These are phyloP conservation scores for Cucurbita ficifolia DNA, from an alignment of 306 rosid genomes.

Conservation along the genomic window DNA sequence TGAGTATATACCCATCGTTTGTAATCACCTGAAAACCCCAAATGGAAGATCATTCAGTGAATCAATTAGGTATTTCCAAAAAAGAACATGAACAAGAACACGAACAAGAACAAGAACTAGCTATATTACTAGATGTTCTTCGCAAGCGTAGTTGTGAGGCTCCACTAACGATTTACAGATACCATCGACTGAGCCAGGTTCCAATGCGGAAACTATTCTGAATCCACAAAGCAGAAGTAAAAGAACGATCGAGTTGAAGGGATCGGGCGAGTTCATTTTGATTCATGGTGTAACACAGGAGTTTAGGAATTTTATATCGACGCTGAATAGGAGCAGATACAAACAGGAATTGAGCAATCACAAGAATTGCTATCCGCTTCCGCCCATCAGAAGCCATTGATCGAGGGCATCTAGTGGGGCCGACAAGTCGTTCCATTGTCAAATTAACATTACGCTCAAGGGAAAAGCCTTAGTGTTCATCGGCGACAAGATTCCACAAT, in stretches of 20 bases:
- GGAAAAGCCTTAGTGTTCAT: not conserved
- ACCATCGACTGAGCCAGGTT: constrained; percentile 16
- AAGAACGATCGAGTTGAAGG: constrained; percentile 10
- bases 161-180: constrained; percentile 42
- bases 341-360: constrained; percentile 12
- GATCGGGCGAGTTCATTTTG: constrained; percentile 15
- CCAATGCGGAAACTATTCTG: constrained; percentile 4
- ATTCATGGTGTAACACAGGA: not conserved
- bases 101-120: not conserved
- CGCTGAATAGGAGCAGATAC: constrained; percentile 5
- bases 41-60: not conserved
- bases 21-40: constrained; percentile 44
- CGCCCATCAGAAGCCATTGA: constrained; percentile 1
- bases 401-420: constrained; percentile 18
- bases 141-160: constrained; percentile 45
- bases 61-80: not conserved
- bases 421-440: not conserved
- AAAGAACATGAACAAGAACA: not conserved
- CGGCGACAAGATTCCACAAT: not conserved
- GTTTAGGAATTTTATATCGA: constrained; percentile 8
- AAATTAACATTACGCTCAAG: not conserved
- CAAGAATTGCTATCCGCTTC: not conserved
- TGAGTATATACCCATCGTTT: constrained; percentile 53
- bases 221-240: constrained; percentile 7
- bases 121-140: constrained; percentile 40